Percentiles rank a stretch among this genome's conserved stretches.
Evolutionary conservation across 2,329 filamentous ascomycete genomes (phyloP).

Genomic region (Pseudocercospora ulei): DNA sequence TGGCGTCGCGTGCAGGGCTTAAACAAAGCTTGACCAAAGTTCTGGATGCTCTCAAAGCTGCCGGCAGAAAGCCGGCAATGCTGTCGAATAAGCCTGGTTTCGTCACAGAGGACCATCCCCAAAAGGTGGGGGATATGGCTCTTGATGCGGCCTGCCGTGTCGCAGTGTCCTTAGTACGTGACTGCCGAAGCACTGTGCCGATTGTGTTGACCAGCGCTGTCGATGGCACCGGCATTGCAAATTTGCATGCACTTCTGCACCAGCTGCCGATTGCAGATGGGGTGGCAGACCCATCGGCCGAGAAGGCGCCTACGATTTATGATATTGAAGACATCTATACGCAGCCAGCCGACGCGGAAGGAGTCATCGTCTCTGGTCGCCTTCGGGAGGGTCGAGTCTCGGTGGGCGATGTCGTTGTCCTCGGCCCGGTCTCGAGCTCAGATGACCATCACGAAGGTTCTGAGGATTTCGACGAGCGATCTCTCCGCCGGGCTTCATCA

Average conservation of each 20-base stretch:
- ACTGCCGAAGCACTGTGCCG: slow-evolving; percentile 53
- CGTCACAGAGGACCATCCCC: slow-evolving; percentile 43
- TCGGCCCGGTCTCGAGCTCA: slow-evolving; percentile 56
- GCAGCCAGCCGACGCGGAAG: slow-evolving; percentile 38
- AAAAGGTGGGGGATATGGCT: slow-evolving; percentile 50
- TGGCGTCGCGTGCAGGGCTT: slow-evolving; percentile 64
- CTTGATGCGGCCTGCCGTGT: slow-evolving; percentile 48
- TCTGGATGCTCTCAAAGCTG: slow-evolving; percentile 65
- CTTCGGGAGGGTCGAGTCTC: slow-evolving; percentile 68
- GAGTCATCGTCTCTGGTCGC: slow-evolving; percentile 68
- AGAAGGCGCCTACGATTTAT: slow-evolving; percentile 49
- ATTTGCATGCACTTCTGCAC: slow-evolving; percentile 70
- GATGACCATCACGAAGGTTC: slow-evolving; percentile 30
- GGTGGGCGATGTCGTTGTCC: slow-evolving; percentile 64
- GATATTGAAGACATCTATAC: slow-evolving; percentile 87
- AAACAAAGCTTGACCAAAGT: slow-evolving; percentile 62
- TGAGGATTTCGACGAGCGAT: slow-evolving; percentile 33
- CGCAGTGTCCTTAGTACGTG: slow-evolving; percentile 44
- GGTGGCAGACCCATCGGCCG: slow-evolving; percentile 35
- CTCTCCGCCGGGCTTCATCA: slow-evolving; percentile 23
- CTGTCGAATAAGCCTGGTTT: slow-evolving; percentile 37
- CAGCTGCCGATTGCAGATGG: slow-evolving; percentile 55
- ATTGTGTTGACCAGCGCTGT: slow-evolving; percentile 82
- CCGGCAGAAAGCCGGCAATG: slow-evolving; percentile 63
- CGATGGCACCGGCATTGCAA: slow-evolving; percentile 69